These are phyloP conservation scores for Aspergillus funiculosus DNA, from an alignment of 495 filamentous ascomycete genomes.

Conservation along the genomic window DNA sequence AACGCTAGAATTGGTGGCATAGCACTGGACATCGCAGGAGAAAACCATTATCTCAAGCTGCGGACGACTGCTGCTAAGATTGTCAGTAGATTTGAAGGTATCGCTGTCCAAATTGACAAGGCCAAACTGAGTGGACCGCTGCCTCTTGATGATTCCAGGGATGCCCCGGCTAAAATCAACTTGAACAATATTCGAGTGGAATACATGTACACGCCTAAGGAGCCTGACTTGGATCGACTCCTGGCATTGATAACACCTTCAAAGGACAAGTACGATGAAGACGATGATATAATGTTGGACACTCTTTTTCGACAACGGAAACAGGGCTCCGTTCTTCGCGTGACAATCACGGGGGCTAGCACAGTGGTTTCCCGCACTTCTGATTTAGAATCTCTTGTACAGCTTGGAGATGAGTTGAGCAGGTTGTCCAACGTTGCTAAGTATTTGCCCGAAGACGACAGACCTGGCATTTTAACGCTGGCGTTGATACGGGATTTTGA, in stretches of 20 bases:
- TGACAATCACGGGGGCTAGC: constrained; percentile 57
- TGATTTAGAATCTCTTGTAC: constrained; percentile 57
- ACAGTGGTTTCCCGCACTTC: constrained; percentile 51
- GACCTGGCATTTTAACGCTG: constrained; percentile 80
- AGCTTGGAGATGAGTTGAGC: constrained; percentile 68
- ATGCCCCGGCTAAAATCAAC: constrained; percentile 48
- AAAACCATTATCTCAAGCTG: constrained; percentile 64
- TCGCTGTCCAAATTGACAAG: constrained; percentile 68
- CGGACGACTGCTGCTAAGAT: constrained; percentile 76
- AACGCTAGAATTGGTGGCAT: constrained; percentile 74
- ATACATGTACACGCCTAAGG: constrained; percentile 65
- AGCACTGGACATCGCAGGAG: constrained; percentile 65
- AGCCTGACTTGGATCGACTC: constrained; percentile 74
- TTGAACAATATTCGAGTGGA: constrained; percentile 65
- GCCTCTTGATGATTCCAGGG: constrained; percentile 36
- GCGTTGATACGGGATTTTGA: constrained; percentile 58
- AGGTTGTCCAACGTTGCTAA: constrained; percentile 83
- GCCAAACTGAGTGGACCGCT: constrained; percentile 68
- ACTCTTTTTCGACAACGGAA: constrained; percentile 82
- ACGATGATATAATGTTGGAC: constrained; percentile 92
- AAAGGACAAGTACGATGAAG: constrained; percentile 82
- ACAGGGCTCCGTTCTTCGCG: constrained; percentile 78
- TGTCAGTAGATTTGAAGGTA: constrained; percentile 60
- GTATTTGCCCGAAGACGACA: constrained; percentile 92
- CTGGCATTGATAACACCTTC: constrained; percentile 85